Conservation (phyloP, 768 basidiomycete species). For the Tubosaeta sp. region DNA sequence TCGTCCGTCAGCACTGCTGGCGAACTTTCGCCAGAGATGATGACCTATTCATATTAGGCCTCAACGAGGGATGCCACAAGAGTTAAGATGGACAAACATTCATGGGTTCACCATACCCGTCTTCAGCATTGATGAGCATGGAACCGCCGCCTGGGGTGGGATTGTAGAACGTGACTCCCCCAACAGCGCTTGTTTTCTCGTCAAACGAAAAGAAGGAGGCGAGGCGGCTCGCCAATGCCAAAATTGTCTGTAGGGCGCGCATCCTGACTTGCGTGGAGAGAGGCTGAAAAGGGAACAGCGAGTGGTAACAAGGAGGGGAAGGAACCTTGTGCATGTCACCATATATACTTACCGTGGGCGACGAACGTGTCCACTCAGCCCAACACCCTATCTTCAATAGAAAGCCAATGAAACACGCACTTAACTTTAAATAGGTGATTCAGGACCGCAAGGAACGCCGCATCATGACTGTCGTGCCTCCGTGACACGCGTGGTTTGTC, state of each 20-base stretch:
- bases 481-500: background rate
- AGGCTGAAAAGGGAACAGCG: background rate
- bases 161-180: conserved; percentile 29
- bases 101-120: conserved; percentile 41
- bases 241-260: conserved; percentile 1
- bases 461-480: background rate
- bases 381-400: conserved; percentile 1
- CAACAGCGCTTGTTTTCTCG: background rate
- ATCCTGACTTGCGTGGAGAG: background rate
- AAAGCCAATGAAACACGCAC: background rate
- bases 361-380: background rate
- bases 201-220: background rate
- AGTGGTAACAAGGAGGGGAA: background rate
- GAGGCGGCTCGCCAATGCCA: background rate
- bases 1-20: conserved; percentile 49
- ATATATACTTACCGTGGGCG: background rate
- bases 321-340: background rate
- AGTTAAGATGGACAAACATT: conserved; percentile 30
- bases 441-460: background rate
- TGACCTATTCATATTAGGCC: conserved; percentile 36
- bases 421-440: background rate
- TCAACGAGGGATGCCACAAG: background rate
- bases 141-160: conserved; percentile 39
- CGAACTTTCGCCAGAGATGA: conserved; percentile 63
- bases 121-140: conserved; percentile 36